Conservation (phyloP, 768 basidiomycete genomes). For the Macrolepiota dolichaula region DNA sequence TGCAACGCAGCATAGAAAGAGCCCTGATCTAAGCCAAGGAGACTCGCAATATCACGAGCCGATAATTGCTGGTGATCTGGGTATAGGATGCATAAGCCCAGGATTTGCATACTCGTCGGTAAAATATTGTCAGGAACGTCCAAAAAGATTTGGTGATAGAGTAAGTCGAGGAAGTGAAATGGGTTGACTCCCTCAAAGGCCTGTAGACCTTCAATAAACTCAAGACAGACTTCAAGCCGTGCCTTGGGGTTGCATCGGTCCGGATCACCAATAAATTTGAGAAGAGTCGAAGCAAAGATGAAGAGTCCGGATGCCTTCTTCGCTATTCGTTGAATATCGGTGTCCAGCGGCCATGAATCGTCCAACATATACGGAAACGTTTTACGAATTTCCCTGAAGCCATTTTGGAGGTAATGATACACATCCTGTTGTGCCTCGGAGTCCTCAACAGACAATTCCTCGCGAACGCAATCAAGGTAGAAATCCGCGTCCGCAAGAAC, state of each 20-base stretch:
- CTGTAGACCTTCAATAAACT: not conserved
- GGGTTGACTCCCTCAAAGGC: not conserved
- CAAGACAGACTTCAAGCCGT: not conserved
- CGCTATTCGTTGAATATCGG: not conserved
- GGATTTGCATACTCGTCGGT: not conserved
- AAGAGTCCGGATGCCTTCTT: not conserved
- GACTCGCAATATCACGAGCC: too few species aligned
- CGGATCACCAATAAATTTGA: not conserved
- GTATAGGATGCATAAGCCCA: not conserved
- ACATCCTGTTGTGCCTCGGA: not conserved
- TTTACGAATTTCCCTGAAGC: not conserved
- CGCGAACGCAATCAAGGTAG: not conserved
- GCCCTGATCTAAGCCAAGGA: not conserved
- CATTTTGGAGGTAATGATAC: not conserved
- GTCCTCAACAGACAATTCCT: not conserved
- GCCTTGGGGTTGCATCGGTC: not conserved
- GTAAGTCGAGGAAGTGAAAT: not conserved
- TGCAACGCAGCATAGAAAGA: not conserved
- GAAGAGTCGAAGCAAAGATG: not conserved
- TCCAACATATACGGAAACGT: not conserved
- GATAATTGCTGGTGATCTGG: too few species aligned
- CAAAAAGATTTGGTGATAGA: not conserved
- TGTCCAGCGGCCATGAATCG: not conserved
- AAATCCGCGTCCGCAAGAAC: not conserved
- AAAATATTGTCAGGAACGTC: not conserved